Evolutionary conservation across 202 grass and related monocot species (phyloP).

Genomic region (Bolboschoenoplectus hybrid): DNA sequence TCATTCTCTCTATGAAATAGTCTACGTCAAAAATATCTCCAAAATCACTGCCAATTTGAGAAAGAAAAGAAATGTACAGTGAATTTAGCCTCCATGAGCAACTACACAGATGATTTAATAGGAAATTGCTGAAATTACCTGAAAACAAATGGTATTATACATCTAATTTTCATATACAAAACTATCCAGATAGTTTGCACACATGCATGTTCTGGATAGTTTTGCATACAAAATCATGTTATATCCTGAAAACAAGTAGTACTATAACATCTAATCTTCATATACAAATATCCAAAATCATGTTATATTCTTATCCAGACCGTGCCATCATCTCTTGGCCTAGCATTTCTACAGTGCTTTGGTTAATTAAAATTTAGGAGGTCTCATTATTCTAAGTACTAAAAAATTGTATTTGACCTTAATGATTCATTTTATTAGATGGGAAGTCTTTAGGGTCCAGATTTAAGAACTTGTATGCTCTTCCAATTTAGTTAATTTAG

Average conservation of each 20-base stretch:
- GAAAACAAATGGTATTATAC: not conserved
- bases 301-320: no score
- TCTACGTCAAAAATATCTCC: slow-evolving; percentile 91
- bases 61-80: slow-evolving; percentile 30
- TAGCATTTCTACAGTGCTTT: not conserved
- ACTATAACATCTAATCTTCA: no score
- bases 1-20: slow-evolving; percentile 88
- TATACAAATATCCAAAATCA: no score
- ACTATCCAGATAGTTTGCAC: not conserved
- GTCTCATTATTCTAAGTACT: not conserved
- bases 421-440: not conserved
- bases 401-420: not conserved
- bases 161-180: not conserved
- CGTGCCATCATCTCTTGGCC: not conserved
- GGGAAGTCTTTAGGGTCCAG: not conserved
- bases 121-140: not conserved
- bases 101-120: not conserved
- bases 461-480: not conserved
- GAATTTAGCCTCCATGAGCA: not conserved
- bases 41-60: slow-evolving; percentile 68
- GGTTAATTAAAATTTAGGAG: not conserved
- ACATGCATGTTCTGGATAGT: no score
- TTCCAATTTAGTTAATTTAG: not conserved
- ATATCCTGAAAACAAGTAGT: no score
- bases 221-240: no score